Evolutionary conservation across 768 basidiomycete species (phyloP), one percentile per base, ranked within the genome.

Genomic region (Tylopilus intermedius): DNA sequence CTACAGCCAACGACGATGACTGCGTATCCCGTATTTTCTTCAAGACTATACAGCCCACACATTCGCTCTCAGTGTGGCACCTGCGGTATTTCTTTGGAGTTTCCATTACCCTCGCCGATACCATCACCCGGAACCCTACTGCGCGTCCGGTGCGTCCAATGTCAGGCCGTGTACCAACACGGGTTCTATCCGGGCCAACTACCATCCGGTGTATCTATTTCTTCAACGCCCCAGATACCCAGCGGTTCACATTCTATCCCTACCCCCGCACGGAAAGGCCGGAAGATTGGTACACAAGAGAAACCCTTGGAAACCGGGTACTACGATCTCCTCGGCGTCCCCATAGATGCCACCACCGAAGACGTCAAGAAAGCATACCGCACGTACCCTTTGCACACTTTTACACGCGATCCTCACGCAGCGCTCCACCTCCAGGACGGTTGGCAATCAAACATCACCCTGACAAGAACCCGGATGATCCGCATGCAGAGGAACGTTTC

Each of bases 281-380:
- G 91, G 54, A 90, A 88, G 76, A 90, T 92, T 57, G 91, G 91
- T 1, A 90, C 91, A 15, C 90, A 94, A 67, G 90, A 91, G 56
- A 78, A 82, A 50, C 93, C 92, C 6, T 72, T 95, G 35, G 92
- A 95, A 64, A 93, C 88, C 0, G 84, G 79, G n/a, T 94, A 94
- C 70, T 95, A 94, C 62, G 91, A 95, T 64, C 76, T 89, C 21
- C 75, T 94, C 5, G 89, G 88, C 7, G 79, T 94, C 1, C 69
- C 86, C 0, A 76, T 88, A 15, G 79, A 82, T 56, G 91, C 91
- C 7, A 83, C 84, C 14, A 78, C 79, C 4, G 90, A 92, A 15
- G 92, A 94, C 45, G 78, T 95, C 66, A 94, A 94, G 78, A 93
- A 88, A 66, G 88, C 93, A 2, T 94, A 95, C 71, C 82, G 93